Base-by-base conservation (phyloP, 148 eudicot genomes). In the Dysphania ambrosioides region DNA sequence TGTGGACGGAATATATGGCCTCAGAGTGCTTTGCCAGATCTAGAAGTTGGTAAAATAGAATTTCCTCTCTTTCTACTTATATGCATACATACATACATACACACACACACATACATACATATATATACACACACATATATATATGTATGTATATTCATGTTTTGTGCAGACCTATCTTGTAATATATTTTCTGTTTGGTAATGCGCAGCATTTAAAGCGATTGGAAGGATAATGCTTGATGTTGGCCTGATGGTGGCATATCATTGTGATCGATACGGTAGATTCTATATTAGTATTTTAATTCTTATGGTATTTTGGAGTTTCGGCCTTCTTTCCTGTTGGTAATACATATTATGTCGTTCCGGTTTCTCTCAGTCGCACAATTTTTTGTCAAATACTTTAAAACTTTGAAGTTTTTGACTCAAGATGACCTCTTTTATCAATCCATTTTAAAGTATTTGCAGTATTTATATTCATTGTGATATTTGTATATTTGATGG, bases 1-100 rank as follows among this genome's bases (percentile, higher is more conserved):
- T 94, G 98, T 84, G 86, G 97, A 55, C 71, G 73, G 76, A 94
- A 94, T 85, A 87, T 94, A 64, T 94, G 98, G 98, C 98, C 97
- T 26, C 74, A 74, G 27, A 77, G 27, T 83, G 90, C 89, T 79
- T 78, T 94, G 80, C 96, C 96, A 60, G 98, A 94, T 75, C 88
- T 94, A 72, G 97, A 94, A 90, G 81, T 80, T 69, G 93, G 98
- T 91, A 91, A 61, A 87, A 79, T 66, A 51, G 69, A 27, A 55
- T 18, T 35, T 34, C 29, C 69, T 19, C 34, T 68, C 51, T 49
- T 29, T 68, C 2, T 53, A 8, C 47, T 30, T 18, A 24, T 8
- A 2, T 16, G n/a, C 44, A 35, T 8, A 64, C 68, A 34, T 32
- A 16, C 40, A 61, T 1, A 58, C 32, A 27, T 1, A 19, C 36